phyloP scores from a whole-genome alignment of 1,284 basidiomycete genomes.

The Moniliophthora roreri region DNA sequence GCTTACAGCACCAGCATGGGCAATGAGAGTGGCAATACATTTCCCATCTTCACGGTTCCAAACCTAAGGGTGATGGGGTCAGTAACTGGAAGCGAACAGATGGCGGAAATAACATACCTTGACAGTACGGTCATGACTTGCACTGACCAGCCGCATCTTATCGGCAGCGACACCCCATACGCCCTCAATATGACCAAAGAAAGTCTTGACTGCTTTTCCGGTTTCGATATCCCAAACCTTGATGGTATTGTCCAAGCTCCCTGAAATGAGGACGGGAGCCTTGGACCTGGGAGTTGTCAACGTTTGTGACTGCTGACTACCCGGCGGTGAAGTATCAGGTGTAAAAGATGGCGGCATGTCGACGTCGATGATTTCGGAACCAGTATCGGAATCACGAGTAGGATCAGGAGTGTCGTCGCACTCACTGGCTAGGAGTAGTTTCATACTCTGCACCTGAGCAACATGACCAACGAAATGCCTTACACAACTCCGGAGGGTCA shows the following conservation, averaged over 20 bases:
- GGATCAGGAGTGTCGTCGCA: slow-evolving; percentile 33
- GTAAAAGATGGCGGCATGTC: background rate
- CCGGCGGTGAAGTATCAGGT: background rate
- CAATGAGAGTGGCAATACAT: slow-evolving; percentile 90
- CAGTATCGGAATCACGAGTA: slow-evolving; percentile 8
- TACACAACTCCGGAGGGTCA: slow-evolving; percentile 79
- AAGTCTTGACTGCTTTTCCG: slow-evolving; percentile 76
- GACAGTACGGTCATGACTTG: slow-evolving; percentile 91
- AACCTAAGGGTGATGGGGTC: slow-evolving; percentile 48
- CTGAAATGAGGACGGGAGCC: slow-evolving; percentile 83
- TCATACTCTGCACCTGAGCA: slow-evolving; percentile 93
- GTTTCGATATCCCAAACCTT: slow-evolving; percentile 96
- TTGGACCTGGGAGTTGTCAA: slow-evolving; percentile 27
- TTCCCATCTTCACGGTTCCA: slow-evolving; percentile 92
- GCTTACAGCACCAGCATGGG: slow-evolving; percentile 93
- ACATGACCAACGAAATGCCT: slow-evolving; percentile 89
- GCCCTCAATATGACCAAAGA: slow-evolving; percentile 97
- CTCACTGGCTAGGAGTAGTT: slow-evolving; percentile 67
- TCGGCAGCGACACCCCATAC: slow-evolving; percentile 96
- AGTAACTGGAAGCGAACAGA: slow-evolving; percentile 9
- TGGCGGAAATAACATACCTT: slow-evolving; percentile 53
- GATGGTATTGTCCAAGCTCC: slow-evolving; percentile 94
- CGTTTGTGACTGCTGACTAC: background rate
- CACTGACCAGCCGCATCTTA: slow-evolving; percentile 88
- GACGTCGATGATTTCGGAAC: slow-evolving; percentile 1